Conservation (phyloP, 441 rosid genomes). For the Jatropha multifida region DNA sequence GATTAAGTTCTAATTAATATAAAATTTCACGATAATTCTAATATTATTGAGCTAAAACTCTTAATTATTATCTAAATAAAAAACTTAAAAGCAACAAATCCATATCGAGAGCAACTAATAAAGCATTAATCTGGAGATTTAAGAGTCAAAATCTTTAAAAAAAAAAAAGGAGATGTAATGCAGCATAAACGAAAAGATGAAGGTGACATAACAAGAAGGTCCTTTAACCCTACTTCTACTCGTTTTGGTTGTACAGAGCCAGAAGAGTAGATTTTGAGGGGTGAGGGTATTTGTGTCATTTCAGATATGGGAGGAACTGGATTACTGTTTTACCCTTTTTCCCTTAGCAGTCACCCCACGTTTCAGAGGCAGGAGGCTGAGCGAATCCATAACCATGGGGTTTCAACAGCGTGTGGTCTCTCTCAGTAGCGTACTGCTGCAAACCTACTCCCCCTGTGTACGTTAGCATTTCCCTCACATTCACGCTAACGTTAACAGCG, state of each 20-base stretch:
- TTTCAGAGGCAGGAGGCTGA: slow-evolving; percentile 42
- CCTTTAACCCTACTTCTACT: not conserved
- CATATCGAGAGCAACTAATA: not conserved
- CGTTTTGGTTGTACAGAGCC: too few species aligned
- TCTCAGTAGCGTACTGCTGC: slow-evolving; percentile 32
- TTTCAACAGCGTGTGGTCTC: slow-evolving; percentile 49
- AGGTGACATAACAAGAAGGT: not conserved
- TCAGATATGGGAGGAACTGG: not conserved
- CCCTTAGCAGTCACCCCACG: slow-evolving; percentile 47
- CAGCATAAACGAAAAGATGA: slow-evolving; percentile 1
- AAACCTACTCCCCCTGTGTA: slow-evolving; percentile 54
- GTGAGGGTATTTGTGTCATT: slow-evolving; percentile 23
- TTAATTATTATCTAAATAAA: not conserved
- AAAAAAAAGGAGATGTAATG: not conserved
- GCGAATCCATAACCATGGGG: slow-evolving; percentile 55
- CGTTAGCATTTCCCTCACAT: slow-evolving; percentile 44
- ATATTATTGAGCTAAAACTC: too few species aligned
- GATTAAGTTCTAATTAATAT: too few species aligned
- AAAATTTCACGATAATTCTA: too few species aligned
- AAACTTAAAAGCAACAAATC: slow-evolving; percentile 1
- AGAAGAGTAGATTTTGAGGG: not conserved
- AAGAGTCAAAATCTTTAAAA: not conserved
- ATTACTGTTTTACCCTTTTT: slow-evolving; percentile 12
- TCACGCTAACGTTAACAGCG: slow-evolving; percentile 42
- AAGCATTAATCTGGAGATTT: not conserved